Percentiles rank a stretch among this genome's conserved stretches.
Conservation (phyloP, 177 flowering plant species). For the Telopea speciosissima region DNA sequence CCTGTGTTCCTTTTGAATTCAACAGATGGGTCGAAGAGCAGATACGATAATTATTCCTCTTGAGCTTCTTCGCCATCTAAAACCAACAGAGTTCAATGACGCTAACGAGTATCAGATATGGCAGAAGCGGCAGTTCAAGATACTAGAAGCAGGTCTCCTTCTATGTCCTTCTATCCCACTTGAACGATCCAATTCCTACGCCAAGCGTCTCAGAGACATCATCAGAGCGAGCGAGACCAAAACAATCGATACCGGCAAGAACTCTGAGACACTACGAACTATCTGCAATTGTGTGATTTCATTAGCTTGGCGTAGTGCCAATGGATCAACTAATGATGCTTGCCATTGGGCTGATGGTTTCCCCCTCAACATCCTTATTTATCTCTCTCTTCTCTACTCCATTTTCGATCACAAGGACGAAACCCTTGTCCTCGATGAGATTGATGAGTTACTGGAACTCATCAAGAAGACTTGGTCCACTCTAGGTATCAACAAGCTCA, state of each 20-base stretch:
- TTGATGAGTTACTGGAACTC: constrained; percentile 79
- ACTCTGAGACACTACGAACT: constrained; percentile 62
- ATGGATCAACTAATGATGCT: constrained; percentile 45
- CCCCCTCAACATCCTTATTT: constrained; percentile 73
- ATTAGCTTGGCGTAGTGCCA: constrained; percentile 57
- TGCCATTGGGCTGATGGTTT: constrained; percentile 96
- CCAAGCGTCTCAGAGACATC: constrained; percentile 48
- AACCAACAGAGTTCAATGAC: constrained; percentile 73
- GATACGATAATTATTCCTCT: constrained; percentile 89
- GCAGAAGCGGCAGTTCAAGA: constrained; percentile 79
- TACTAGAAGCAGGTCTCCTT: constrained; percentile 71
- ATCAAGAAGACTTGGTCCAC: constrained; percentile 96
- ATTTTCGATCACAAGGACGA: constrained; percentile 69
- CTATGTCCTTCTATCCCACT: constrained; percentile 60
- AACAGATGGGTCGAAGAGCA: constrained; percentile 73
- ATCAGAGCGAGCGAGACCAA: constrained; percentile 33
- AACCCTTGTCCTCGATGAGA: constrained; percentile 72
- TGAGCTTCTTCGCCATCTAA: constrained; percentile 90
- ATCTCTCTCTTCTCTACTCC: constrained; percentile 51
- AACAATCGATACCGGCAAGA: constrained; percentile 62
- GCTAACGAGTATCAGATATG: constrained; percentile 61
- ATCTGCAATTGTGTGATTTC: constrained; percentile 60
- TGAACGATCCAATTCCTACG: constrained; percentile 45
- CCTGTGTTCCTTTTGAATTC: background rate
- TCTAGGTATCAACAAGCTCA: constrained; percentile 45